Base-by-base conservation (phyloP, 306 rosid genomes). In the Lathyrus oleraceus region DNA sequence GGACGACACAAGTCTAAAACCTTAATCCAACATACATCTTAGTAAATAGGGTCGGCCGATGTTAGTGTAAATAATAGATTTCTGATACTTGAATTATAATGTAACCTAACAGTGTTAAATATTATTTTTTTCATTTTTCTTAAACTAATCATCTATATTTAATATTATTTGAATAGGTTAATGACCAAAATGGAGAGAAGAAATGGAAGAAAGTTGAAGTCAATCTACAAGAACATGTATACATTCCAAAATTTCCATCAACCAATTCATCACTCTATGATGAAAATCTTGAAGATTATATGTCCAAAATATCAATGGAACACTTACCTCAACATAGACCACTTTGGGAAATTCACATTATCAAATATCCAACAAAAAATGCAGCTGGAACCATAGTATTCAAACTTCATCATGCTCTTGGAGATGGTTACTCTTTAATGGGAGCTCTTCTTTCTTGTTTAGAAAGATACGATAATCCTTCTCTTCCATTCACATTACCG, bases 351-450 rank as follows among this genome's bases (percentile, higher is more conserved):
- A 20, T 83, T 21, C 93, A 87, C 60, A 36, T 79, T 1, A 8
- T 87, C 2, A 83, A 83, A 1, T 85, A 83, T 49, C 86, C 92
- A 9, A 79, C 87, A 15, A 81, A 38, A 8, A 71, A 14, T 67
- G 81, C 86, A 67, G 76, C 63, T 30, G 79, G 82, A 0, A 78
- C 58, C 2, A 0, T 82, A 20, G 30, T 88, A 7, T 78, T 86
- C 73, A 78, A 73, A 63, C 70, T 86, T 39, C 90, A 85, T 60
- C 90, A 85, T 69, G 81, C 86, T 0, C 85, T 87, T 16, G 93
- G 90, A 0, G 90, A 87, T 83, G 92, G 87, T 27, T 85, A 73
- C 72, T 76, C 89, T 5, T 67, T 85, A 4, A 83, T 85, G 88
- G 80, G 85, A 40, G 76, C 85, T 28, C 86, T 88, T 73, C 79